Evolutionary conservation across 176 grass and related monocot genomes (phyloP).

Genomic region (Hordeum vulgare): DNA sequence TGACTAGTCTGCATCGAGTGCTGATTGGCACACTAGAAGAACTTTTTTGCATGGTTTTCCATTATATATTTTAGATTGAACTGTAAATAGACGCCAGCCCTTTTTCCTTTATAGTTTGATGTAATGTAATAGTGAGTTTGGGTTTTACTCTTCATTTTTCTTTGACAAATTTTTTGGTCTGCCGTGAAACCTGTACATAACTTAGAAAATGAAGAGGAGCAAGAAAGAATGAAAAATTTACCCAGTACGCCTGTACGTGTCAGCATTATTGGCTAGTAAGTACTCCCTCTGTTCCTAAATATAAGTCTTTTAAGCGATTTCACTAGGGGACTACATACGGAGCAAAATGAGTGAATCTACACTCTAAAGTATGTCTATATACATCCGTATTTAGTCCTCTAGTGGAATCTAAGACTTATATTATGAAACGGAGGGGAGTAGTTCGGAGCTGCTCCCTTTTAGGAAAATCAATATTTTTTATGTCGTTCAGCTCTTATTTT

Average conservation of each 20-base stretch:
- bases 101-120: slow-evolving; percentile 16
- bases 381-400: too few species aligned
- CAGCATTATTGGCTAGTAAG: background rate
- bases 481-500: too few species aligned
- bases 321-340: too few species aligned
- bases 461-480: background rate
- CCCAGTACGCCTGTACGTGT: background rate
- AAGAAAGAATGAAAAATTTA: background rate
- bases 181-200: slow-evolving; percentile 15
- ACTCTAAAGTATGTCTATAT: too few species aligned
- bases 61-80: slow-evolving; percentile 28
- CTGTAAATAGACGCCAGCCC: slow-evolving; percentile 16
- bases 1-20: slow-evolving; percentile 15
- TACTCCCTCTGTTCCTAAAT: too few species aligned
- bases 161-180: slow-evolving; percentile 8
- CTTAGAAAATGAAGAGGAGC: background rate
- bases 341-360: too few species aligned
- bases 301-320: too few species aligned
- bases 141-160: background rate
- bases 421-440: too few species aligned
- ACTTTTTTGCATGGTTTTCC: slow-evolving; percentile 7
- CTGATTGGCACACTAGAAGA: slow-evolving; percentile 26
- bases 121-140: background rate
- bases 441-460: background rate
- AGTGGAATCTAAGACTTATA: too few species aligned